Conservation (phyloP, 495 filamentous ascomycete species). For the Pyrenula massariospora region DNA sequence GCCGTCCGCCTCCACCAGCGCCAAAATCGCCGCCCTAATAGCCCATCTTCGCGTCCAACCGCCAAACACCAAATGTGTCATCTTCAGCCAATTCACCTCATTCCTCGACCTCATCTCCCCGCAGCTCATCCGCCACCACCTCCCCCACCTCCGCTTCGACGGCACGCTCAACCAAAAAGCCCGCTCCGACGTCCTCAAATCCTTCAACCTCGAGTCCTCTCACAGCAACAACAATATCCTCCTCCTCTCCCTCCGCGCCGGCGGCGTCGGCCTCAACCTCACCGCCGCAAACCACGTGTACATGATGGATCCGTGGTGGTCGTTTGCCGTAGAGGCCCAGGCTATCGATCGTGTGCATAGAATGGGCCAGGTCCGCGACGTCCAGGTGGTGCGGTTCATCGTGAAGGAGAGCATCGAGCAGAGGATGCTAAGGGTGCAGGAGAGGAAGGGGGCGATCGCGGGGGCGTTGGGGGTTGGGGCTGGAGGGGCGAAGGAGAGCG, state of each 20-base stretch:
- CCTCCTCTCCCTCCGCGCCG: constrained; percentile 75
- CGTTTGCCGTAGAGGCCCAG: constrained; percentile 90
- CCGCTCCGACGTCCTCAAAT: constrained; percentile 58
- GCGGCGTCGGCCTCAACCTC: constrained; percentile 88
- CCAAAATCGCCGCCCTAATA: constrained; percentile 76
- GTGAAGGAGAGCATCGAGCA: constrained; percentile 86
- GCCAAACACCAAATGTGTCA: constrained; percentile 70
- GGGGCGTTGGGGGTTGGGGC: constrained; percentile 76
- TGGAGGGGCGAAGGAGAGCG: constrained; percentile 46
- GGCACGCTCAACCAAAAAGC: constrained; percentile 80
- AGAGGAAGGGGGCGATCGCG: constrained; percentile 79
- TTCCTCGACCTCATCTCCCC: constrained; percentile 86
- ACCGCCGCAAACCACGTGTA: constrained; percentile 80
- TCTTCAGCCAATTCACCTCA: constrained; percentile 95
- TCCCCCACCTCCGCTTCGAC: constrained; percentile 77
- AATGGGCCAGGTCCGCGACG: constrained; percentile 87
- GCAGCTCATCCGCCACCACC: constrained; percentile 55
- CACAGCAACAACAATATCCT: constrained; percentile 38
- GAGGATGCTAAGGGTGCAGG: constrained; percentile 87
- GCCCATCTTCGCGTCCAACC: constrained; percentile 58
- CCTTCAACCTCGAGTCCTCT: constrained; percentile 41
- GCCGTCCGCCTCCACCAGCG: constrained; percentile 45
- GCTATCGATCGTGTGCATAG: constrained; percentile 98
- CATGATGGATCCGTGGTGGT: constrained; percentile 99
- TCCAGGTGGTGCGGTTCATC: constrained; percentile 76